Conservation (phyloP, 108 stramenopile genomes). For the Cylindrotheca closterium region DNA sequence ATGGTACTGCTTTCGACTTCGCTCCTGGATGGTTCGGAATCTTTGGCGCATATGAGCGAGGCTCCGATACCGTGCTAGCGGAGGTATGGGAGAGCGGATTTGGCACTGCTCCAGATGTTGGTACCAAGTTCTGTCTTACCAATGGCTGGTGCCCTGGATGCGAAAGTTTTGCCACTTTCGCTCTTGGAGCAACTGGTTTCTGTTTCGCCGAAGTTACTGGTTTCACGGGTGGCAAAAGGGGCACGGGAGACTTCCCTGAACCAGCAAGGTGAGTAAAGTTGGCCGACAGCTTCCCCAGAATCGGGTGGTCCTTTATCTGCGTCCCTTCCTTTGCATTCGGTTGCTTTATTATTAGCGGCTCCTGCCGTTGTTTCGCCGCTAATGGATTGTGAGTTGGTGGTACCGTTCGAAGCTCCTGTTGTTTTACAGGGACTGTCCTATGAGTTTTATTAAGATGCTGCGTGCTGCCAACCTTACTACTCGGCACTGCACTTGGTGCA, state of each 20-base stretch:
- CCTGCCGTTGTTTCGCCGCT: not conserved
- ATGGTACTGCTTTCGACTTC: constrained; percentile 45
- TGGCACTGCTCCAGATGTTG: constrained; percentile 15
- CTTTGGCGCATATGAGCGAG: constrained; percentile 2
- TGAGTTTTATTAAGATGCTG: too few species aligned
- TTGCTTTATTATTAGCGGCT: not conserved
- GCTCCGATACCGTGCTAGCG: not conserved
- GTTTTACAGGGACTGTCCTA: too few species aligned
- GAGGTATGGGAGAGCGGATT: constrained; percentile 16
- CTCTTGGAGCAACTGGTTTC: not conserved
- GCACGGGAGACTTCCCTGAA: not conserved
- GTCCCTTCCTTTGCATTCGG: not conserved
- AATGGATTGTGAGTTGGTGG: not conserved
- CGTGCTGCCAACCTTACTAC: too few species aligned
- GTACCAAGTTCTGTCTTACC: not conserved
- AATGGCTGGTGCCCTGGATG: not conserved
- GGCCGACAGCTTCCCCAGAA: not conserved
- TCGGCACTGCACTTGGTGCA: too few species aligned
- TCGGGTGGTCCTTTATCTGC: not conserved
- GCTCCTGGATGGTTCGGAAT: not conserved
- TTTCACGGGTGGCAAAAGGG: not conserved
- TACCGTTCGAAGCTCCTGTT: too few species aligned
- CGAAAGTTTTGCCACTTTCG: not conserved
- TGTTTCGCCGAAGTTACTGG: constrained; percentile 1
- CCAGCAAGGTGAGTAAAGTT: not conserved